Base-by-base conservation (phyloP, 2,329 filamentous ascomycete species). In the Fusarium pseudoanthophilum region DNA sequence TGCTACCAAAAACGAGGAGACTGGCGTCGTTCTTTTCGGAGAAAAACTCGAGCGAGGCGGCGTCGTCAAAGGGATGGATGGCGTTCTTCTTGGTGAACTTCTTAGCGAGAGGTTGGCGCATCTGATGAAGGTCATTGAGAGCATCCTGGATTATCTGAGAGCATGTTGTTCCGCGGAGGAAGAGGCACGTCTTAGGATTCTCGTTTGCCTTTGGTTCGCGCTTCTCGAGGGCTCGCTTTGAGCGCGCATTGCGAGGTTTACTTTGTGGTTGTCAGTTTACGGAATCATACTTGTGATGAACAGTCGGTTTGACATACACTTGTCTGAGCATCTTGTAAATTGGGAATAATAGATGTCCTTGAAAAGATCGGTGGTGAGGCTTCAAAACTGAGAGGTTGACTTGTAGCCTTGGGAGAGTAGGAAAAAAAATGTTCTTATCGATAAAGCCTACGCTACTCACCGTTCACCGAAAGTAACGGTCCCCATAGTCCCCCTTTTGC, bases 81-180 rank as follows among this genome's bases (percentile, higher is more conserved):
- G 91, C 88, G 84, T 99, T 99, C 87, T 98, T 98, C 89, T 98
- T 99, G 84, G 91, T 93, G 86, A 99, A 97, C 76, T 95, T 95
- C 83, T 97, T 92, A 73, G 92, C 92, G 70, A 95, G 88, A 5
- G 95, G 95, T 79, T 93, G 91, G 78, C 95, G 95, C 79, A 99
- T 87, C 55, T 93, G 89, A 83, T 94, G 90, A 64, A 99, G 89
- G 78, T 98, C 96, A 75, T 91, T 92, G 71, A 98, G 87, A 65
- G 94, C 93, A 77, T 95, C 92, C 83, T 97, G 92, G 64, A 95
- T 87, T 55, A 96, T 85, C 78, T 95, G 91, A 51, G 93, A 95
- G 81, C 93, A 95, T 81, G 91, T 92, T 58, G 93, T 94, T 78
- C 95, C 95, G 73, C 94, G 92, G 72, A 99, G 90, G 82, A 99